These are phyloP conservation scores for Periglandula ipomoeae DNA, from an alignment of 2,329 filamentous ascomycete species.

Conservation along the genomic window DNA sequence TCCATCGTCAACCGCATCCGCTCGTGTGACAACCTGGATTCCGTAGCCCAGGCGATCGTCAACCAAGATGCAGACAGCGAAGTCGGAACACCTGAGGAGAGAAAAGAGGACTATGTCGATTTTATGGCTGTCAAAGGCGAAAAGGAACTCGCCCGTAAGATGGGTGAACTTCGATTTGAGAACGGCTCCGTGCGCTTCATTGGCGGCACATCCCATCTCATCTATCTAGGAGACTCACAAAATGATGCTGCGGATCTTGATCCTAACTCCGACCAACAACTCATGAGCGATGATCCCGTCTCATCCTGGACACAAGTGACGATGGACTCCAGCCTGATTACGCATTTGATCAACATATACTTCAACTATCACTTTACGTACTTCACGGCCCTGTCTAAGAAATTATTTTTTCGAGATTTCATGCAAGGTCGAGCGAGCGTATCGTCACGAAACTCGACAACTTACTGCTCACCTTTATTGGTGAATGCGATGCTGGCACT, in stretches of 20 bases:
- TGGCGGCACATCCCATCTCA: constrained; percentile 86
- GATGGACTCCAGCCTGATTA: constrained; percentile 65
- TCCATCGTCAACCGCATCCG: constrained; percentile 79
- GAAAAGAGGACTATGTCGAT: constrained; percentile 31
- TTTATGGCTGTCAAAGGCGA: constrained; percentile 46
- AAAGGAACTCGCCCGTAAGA: constrained; percentile 78
- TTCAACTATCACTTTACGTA: constrained; percentile 97
- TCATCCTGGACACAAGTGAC: constrained; percentile 86
- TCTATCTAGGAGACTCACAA: constrained; percentile 57
- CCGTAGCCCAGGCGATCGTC: constrained; percentile 43
- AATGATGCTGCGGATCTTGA: constrained; percentile 27
- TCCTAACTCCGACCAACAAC: constrained; percentile 35
- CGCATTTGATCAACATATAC: constrained; percentile 92
- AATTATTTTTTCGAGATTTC: constrained; percentile 81
- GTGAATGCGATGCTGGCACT: constrained; percentile 92
- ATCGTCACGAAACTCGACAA: constrained; percentile 39
- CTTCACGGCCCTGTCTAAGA: constrained; percentile 84
- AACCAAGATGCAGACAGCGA: constrained; percentile 26
- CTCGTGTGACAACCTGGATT: constrained; percentile 63
- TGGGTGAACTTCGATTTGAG: constrained; percentile 82
- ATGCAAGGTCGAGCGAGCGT: constrained; percentile 54
- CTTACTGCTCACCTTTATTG: constrained; percentile 80
- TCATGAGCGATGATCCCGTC: constrained; percentile 56
- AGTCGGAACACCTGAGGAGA: constrained; percentile 24
- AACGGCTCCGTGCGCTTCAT: constrained; percentile 86